Conservation (phyloP, 495 filamentous ascomycete species). For the Podospora fimiseda region DNA sequence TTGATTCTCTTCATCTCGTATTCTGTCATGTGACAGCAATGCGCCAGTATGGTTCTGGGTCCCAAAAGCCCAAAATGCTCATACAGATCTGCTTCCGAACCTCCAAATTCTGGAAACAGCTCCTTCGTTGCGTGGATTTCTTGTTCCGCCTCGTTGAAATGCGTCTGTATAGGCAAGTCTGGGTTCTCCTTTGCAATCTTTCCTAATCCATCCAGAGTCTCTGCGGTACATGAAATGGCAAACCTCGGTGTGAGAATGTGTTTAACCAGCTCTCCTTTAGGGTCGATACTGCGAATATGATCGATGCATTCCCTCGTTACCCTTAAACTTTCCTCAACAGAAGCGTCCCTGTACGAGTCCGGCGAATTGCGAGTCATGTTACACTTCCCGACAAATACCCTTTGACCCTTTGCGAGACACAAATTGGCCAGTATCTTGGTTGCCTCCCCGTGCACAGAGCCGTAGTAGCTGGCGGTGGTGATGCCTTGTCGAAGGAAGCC, state of each 20-base stretch:
- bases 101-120: conserved; percentile 46
- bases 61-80: conserved; percentile 47
- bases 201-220: conserved; percentile 48
- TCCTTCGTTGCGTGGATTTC: conserved; percentile 47
- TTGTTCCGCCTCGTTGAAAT: conserved; percentile 55
- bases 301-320: conserved; percentile 50
- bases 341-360: conserved; percentile 51
- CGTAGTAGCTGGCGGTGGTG: conserved; percentile 63
- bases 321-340: conserved; percentile 40
- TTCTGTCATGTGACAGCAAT: conserved; percentile 54
- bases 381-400: conserved; percentile 60
- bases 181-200: conserved; percentile 42
- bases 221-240: conserved; percentile 51
- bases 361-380: conserved; percentile 60
- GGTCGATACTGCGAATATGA: conserved; percentile 39
- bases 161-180: conserved; percentile 55
- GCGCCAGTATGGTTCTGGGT: conserved; percentile 53
- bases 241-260: conserved; percentile 60
- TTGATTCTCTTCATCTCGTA: conserved; percentile 45
- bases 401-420: conserved; percentile 51
- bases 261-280: conserved; percentile 40
- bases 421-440: conserved; percentile 54
- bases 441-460: conserved; percentile 51
- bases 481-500: conserved; percentile 57
- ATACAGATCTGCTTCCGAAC: conserved; percentile 51